Conservation (phyloP, 345 rosid species). For the Citrus unshiu region DNA sequence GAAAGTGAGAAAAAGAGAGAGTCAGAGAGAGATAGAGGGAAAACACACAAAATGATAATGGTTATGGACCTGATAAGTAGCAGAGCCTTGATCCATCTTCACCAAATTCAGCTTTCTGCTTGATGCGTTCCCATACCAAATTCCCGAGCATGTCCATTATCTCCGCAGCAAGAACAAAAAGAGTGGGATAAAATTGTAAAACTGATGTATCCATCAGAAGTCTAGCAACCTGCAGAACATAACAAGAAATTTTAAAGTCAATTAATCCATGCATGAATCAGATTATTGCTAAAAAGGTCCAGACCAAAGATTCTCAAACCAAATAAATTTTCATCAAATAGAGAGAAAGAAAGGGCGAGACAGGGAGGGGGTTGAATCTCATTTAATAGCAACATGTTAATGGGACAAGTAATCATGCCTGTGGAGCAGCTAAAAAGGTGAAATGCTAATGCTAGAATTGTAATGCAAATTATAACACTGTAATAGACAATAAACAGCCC, state of each 20-base stretch:
- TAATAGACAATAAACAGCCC: not conserved
- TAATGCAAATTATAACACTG: not conserved
- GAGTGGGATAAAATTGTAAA: constrained; percentile 81
- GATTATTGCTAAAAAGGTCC: not conserved
- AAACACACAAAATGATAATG: not conserved
- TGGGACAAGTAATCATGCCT: not conserved
- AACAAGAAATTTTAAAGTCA: constrained; percentile 5
- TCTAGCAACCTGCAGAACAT: constrained; percentile 65
- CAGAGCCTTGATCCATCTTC: constrained; percentile 51
- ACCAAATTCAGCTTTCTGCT: constrained; percentile 72
- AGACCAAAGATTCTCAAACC: not conserved
- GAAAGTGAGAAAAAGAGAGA: not conserved
- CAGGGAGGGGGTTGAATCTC: too few species aligned
- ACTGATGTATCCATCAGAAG: constrained; percentile 94
- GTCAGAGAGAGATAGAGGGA: not conserved
- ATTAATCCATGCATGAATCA: not conserved
- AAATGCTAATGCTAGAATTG: not conserved
- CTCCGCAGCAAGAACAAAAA: constrained; percentile 80
- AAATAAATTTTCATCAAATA: not conserved
- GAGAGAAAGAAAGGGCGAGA: not conserved
- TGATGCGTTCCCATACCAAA: constrained; percentile 90
- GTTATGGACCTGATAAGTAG: constrained; percentile 54
- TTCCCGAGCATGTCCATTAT: constrained; percentile 86
- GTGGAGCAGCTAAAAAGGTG: not conserved
- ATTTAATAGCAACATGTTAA: not conserved